Percentiles rank a stretch among this genome's conserved stretches.
Evolutionary conservation across 1,139 yeast species (phyloP).

Genomic region (Candida labiduridarum): DNA sequence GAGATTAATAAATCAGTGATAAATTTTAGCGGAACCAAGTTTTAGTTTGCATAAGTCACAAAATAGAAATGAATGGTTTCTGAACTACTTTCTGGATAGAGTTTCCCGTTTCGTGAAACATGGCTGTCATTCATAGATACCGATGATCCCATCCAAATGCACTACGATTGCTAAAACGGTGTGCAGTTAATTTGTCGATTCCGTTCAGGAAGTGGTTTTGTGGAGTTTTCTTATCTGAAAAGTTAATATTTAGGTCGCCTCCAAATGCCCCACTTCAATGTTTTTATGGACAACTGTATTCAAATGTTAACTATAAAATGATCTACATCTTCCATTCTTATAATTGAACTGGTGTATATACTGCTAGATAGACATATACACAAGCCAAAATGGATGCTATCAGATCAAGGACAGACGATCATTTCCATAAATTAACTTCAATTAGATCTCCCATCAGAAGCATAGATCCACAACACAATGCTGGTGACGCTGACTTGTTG

Average conservation of each 20-base stretch:
- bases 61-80: no score
- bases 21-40: no score
- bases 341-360: no score
- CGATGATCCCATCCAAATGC: background rate
- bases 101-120: background rate
- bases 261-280: background rate
- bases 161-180: no score
- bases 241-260: background rate
- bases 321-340: background rate
- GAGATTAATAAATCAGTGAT: no score
- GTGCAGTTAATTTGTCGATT: background rate
- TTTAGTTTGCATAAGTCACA: no score
- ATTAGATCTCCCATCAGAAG: conserved; percentile 28
- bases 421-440: conserved; percentile 24
- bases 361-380: no score
- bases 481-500: conserved; percentile 47
- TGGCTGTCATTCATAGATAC: background rate
- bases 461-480: conserved; percentile 30
- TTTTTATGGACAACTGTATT: background rate
- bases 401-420: conserved; percentile 25
- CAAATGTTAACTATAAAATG: background rate
- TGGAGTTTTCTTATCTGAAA: conserved; percentile 1
- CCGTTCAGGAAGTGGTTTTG: background rate
- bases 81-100: background rate
- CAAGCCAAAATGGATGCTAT: conserved; percentile 11